phyloP scores from a whole-genome alignment of 2,329 filamentous ascomycete species.

The Aspergillus sp. region DNA sequence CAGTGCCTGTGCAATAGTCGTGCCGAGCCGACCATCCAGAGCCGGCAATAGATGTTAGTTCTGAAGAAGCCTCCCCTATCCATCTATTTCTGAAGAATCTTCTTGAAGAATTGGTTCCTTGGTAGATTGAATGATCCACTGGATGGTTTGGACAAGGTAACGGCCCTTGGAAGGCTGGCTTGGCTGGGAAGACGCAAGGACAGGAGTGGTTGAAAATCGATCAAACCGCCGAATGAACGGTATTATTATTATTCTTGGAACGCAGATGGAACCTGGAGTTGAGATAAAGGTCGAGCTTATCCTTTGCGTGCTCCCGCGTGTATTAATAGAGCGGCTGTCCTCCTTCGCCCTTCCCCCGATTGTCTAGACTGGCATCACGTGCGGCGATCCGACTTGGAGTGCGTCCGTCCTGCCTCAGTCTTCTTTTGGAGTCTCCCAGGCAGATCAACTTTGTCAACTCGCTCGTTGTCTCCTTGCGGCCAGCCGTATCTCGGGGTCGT shows the following conservation, averaged over 20 bases:
- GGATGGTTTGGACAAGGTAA: background rate
- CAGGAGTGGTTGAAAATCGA: background rate
- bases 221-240: background rate
- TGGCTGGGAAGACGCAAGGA: conserved; percentile 17
- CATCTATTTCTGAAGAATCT: background rate
- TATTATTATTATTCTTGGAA: background rate
- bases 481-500: background rate
- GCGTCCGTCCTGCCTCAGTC: background rate
- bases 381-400: conserved; percentile 11
- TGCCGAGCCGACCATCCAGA: conserved; percentile 3
- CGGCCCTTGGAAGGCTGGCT: background rate
- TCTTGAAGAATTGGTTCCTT: background rate
- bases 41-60: background rate
- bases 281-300: conserved; percentile 3
- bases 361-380: conserved; percentile 24
- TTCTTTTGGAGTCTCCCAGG: background rate
- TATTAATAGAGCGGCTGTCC: conserved; percentile 4
- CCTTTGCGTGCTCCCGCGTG: background rate
- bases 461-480: background rate
- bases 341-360: background rate
- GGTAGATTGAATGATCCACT: conserved; percentile 7
- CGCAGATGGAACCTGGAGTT: no score
- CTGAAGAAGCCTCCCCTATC: background rate
- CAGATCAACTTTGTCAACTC: background rate
- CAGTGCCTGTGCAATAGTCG: conserved; percentile 13